Evolutionary conservation across 371 early-diverging fungal species (phyloP).

Genomic region (Syncephalastrum racemosum): DNA sequence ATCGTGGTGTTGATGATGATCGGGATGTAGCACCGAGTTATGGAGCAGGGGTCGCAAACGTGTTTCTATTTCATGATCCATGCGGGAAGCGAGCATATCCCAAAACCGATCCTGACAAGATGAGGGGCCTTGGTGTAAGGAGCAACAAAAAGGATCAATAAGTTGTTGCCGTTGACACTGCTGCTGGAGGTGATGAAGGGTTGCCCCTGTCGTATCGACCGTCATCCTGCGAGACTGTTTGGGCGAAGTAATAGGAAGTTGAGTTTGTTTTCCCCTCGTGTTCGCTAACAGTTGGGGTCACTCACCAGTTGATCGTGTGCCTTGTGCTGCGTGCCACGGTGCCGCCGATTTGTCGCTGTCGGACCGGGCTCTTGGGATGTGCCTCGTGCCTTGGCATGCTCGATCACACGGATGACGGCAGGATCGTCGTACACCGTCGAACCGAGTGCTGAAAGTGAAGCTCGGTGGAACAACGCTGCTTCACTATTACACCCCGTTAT

Average conservation of each 20-base stretch:
- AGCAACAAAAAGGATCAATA: neutral
- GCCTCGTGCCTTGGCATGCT: conserved; percentile 11
- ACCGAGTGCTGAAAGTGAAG: conserved; percentile 16
- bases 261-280: too few relatives aligned
- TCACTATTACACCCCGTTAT: too few relatives aligned
- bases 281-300: too few relatives aligned
- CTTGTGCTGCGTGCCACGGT: conserved; percentile 16
- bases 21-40: neutral
- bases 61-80: conserved; percentile 7
- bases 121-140: too few relatives aligned
- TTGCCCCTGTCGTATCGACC: too few relatives aligned
- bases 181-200: too few relatives aligned
- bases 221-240: too few relatives aligned
- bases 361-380: conserved; percentile 8
- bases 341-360: conserved; percentile 14
- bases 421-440: conserved; percentile 30
- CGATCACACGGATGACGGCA: conserved; percentile 25
- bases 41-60: neutral
- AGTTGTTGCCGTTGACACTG: neutral
- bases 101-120: conserved; percentile 6
- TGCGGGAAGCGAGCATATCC: conserved; percentile 4
- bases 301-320: too few relatives aligned
- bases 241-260: too few relatives aligned
- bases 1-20: neutral
- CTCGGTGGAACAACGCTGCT: too few relatives aligned